Evolutionary conservation across 768 basidiomycete species (phyloP), one percentile per base, ranked within the genome.

Genomic region (Psilocybe subaeruginosa): DNA sequence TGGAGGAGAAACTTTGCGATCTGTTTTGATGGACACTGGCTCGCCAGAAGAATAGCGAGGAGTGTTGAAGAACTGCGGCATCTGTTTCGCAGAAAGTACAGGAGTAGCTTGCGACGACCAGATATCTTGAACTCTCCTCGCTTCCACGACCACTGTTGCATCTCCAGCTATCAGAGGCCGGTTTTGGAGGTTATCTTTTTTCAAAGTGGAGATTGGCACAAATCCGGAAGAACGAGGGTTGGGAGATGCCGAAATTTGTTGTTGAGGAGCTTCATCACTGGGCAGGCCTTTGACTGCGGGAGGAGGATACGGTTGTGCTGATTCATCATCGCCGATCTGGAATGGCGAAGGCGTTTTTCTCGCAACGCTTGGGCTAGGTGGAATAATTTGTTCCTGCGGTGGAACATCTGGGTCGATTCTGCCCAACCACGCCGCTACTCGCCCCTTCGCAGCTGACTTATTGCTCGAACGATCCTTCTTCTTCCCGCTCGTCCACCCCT

Each of bases 151-250:
- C 3, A 77, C 73, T 11, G 76, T 74, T 23, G 70, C 64, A 58
- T 66, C 65, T 19, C 60, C 49, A 16, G 62, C 41, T 1, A 70
- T 49, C 31, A 70, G 45, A 2, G 62, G 64, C 29, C 62, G 56
- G 11, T 50, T 54, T 39, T 62, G 65, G 14, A 76, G 68, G 0
- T 77, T 72, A 45, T 79, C 78, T 51, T 76, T 74, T 56, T 82
- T 83, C 52, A 85, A 77, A 0, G 84, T 83, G 4, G 82, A 79
- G 11, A 91, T 82, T 0, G 90, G 85, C 17, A 91, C 79, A 66
- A 92, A 92, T 1, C 90, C 91, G 54, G 89, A 91, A 1, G 90
- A 92, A 2, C 90, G 85, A 29, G 89, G 88, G 69, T 91, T 87
- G 0, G 90, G 89, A 0, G 77, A 72, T 29, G 77, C 68, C 30